A percentile compares a stretch with the other conserved stretches of the same genome.
These are phyloP conservation scores for Nevesoporus exiguus DNA, from an alignment of 768 basidiomycete genomes.

Conservation along the genomic window DNA sequence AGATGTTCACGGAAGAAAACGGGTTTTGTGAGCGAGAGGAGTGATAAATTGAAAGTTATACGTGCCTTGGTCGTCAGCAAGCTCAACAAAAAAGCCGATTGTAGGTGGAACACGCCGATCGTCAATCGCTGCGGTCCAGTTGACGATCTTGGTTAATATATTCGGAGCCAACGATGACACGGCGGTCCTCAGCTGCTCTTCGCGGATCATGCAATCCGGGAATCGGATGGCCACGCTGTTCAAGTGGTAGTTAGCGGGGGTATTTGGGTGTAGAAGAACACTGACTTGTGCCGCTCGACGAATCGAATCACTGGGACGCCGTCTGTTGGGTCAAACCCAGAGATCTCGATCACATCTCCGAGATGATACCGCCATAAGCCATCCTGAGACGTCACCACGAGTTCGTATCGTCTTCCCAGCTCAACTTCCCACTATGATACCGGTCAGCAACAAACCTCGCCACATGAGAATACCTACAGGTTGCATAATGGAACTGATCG, in stretches of 20 bases:
- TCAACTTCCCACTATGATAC: conserved; percentile 18
- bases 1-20: too few species aligned
- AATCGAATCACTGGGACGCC: too few species aligned
- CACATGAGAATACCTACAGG: background rate
- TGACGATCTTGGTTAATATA: background rate
- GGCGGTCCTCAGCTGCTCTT: conserved; percentile 8
- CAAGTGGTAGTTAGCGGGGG: background rate
- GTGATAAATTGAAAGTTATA: background rate
- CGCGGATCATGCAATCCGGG: conserved; percentile 7
- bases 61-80: conserved; percentile 7
- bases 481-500: background rate
- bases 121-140: conserved; percentile 16
- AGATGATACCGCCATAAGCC: too few species aligned
- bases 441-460: background rate
- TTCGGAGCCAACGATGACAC: background rate
- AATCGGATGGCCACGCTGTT: background rate
- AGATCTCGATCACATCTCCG: conserved; percentile 21
- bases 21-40: background rate
- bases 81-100: conserved; percentile 18
- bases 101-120: conserved; percentile 4
- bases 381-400: conserved; percentile 16
- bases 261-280: background rate
- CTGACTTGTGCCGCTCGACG: conserved; percentile 13
- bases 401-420: conserved; percentile 14
- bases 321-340: conserved; percentile 19